phyloP scores from a whole-genome alignment of 1,284 basidiomycete genomes.

The Pyrrhoderma noxium region DNA sequence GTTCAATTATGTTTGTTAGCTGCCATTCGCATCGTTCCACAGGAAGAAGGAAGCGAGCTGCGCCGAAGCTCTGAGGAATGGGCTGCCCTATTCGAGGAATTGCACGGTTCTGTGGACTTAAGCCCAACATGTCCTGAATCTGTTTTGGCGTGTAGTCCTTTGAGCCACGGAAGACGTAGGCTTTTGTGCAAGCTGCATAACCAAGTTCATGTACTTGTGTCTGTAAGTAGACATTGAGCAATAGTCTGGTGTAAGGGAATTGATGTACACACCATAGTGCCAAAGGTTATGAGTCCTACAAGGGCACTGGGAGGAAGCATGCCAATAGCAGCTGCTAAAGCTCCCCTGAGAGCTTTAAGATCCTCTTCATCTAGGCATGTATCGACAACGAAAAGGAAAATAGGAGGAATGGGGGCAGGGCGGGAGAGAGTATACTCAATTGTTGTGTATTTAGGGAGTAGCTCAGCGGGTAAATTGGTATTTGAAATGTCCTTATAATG shows the following conservation, averaged over 20 bases:
- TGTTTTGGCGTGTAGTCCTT: slow-evolving; percentile 98
- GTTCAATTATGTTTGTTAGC: slow-evolving; percentile 89
- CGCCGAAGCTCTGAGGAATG: slow-evolving; percentile 79
- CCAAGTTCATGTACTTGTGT: slow-evolving; percentile 98
- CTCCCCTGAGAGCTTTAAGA: slow-evolving; percentile 90
- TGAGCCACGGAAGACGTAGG: slow-evolving; percentile 98
- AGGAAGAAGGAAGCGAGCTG: slow-evolving; percentile 91
- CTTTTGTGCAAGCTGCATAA: slow-evolving; percentile 94
- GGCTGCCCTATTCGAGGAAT: slow-evolving; percentile 83
- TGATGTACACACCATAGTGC: slow-evolving; percentile 76
- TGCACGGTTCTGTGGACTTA: slow-evolving; percentile 70
- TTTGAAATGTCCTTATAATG: slow-evolving; percentile 99
- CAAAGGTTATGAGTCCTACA: slow-evolving; percentile 93
- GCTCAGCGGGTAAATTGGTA: slow-evolving; percentile 93
- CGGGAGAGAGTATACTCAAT: slow-evolving; percentile 97
- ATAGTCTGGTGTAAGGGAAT: background rate
- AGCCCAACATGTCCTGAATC: slow-evolving; percentile 97
- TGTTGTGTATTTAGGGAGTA: slow-evolving; percentile 97
- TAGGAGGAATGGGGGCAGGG: slow-evolving; percentile 86
- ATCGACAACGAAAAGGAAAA: slow-evolving; percentile 97
- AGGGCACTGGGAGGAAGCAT: slow-evolving; percentile 90
- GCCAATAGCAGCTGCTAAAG: slow-evolving; percentile 88
- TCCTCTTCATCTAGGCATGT: slow-evolving; percentile 97
- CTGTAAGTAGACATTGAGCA: slow-evolving; percentile 33
- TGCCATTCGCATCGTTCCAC: slow-evolving; percentile 95